Conservation (phyloP, 441 rosid genomes). For the Pelargonium fulgidum region DNA sequence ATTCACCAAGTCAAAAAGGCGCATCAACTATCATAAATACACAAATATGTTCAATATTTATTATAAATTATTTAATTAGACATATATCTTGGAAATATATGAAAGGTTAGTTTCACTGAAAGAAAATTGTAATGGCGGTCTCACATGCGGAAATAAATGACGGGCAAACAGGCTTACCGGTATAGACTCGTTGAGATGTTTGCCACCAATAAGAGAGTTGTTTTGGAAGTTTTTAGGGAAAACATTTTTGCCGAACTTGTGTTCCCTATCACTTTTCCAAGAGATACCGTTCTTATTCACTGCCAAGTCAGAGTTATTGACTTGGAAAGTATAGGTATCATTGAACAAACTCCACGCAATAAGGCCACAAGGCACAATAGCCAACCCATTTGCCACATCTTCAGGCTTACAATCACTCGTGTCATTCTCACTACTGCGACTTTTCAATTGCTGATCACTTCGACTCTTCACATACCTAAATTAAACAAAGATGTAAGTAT, state of each 20-base stretch:
- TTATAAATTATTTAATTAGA: too few species aligned
- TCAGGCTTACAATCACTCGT: conserved; percentile 34
- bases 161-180: conserved; percentile 29
- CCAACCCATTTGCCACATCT: conserved; percentile 14
- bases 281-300: conserved; percentile 42
- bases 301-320: conserved; percentile 20
- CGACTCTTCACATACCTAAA: conserved; percentile 45
- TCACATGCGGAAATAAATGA: not conserved
- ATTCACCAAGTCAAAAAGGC: too few species aligned
- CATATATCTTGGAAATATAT: not conserved
- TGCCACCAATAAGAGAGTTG: conserved; percentile 39
- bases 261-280: conserved; percentile 40
- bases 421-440: conserved; percentile 15
- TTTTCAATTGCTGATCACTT: conserved; percentile 36
- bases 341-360: conserved; percentile 54
- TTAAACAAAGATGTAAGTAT: conserved; percentile 4
- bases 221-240: conserved; percentile 46
- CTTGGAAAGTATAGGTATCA: conserved; percentile 35
- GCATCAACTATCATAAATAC: too few species aligned
- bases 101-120: not conserved
- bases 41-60: not conserved
- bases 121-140: not conserved
- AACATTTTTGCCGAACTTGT: conserved; percentile 45
- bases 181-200: conserved; percentile 30
- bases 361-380: conserved; percentile 53